phyloP scores from a whole-genome alignment of 2,329 filamentous ascomycete genomes.

The Aspergillus sp. region DNA sequence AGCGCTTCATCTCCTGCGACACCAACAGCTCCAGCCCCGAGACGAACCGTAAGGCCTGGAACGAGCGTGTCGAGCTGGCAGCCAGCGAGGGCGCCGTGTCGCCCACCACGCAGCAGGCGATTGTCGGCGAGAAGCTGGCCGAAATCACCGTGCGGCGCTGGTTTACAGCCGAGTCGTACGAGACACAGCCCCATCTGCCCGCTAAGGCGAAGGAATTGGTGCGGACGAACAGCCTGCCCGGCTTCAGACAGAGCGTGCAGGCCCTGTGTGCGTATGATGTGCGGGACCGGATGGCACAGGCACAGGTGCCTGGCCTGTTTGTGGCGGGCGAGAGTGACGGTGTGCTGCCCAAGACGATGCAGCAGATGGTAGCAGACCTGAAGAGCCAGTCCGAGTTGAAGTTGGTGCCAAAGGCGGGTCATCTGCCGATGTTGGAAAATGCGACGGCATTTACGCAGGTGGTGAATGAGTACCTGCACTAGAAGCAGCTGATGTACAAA shows the following conservation, averaged over 20 bases:
- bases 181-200: slow-evolving; percentile 52
- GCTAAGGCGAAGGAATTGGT: slow-evolving; percentile 69
- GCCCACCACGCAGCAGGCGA: slow-evolving; percentile 47
- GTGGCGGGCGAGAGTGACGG: slow-evolving; percentile 40
- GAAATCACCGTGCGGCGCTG: slow-evolving; percentile 72
- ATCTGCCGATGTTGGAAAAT: too few relatives aligned
- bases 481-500: too few relatives aligned
- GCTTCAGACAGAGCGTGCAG: slow-evolving; percentile 80
- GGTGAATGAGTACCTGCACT: too few relatives aligned
- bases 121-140: slow-evolving; percentile 67
- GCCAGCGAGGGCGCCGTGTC: slow-evolving; percentile 54
- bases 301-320: slow-evolving; percentile 48
- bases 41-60: slow-evolving; percentile 78
- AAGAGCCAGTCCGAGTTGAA: slow-evolving; percentile 24
- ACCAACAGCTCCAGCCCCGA: slow-evolving; percentile 73
- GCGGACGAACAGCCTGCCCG: slow-evolving; percentile 66
- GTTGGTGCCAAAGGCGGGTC: too few relatives aligned
- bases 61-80: slow-evolving; percentile 70
- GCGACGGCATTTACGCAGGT: too few relatives aligned
- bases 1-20: slow-evolving; percentile 71
- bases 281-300: slow-evolving; percentile 43
- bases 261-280: slow-evolving; percentile 56
- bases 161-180: slow-evolving; percentile 67
- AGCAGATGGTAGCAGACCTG: slow-evolving; percentile 53
- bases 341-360: slow-evolving; percentile 64